Base-by-base conservation (phyloP, 768 basidiomycete genomes). In the Multifurca ochricompacta region DNA sequence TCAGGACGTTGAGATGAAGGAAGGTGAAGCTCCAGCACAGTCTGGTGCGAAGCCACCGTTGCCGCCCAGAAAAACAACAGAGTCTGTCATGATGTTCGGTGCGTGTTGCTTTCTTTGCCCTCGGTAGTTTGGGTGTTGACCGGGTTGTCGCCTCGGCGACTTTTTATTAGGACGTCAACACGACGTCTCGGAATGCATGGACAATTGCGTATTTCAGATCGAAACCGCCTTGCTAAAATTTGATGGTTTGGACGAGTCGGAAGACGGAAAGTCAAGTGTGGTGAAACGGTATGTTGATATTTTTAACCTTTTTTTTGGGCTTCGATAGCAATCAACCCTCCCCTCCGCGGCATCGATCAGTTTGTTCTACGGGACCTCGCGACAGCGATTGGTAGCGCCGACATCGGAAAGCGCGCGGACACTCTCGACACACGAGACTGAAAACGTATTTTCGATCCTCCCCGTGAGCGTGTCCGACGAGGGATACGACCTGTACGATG, bases 141-240 rank as follows among this genome's bases (percentile, higher is more conserved):
- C 2, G 8, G n/a, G 31, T 42, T 44, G 2, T 51, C 23, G 48
- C 9, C 2, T 7, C 32, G 35, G n/a, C n/a, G n/a, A n/a, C n/a
- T n/a, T n/a, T n/a, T n/a, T n/a, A n/a, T n/a, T 53, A 91, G 93
- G 95, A 5, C 86, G 87, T 63, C 96, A 99, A 64, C 95, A 99
- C 64, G 96, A 99, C 67, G 94, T 98, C 11, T 86, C 95, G 0
- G 96, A 99, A 70, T 97, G 95, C 70, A 91, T 98, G 87, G 95
- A 98, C 69, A 98, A 98, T 64, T 94, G 94, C 73, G 87, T 99
- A 77, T 96, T 96, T 71, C 96, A 98, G 69, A 92, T 98, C 47
- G 96, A 99, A 69, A 87, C 91, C 4, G 93, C 92, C 1, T 67
- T 91, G 43, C 74, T 91, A 35, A 87, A 87, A 63, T 87, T 92